phyloP scores from a whole-genome alignment of 345 rosid genomes.

The Camelina laxa region DNA sequence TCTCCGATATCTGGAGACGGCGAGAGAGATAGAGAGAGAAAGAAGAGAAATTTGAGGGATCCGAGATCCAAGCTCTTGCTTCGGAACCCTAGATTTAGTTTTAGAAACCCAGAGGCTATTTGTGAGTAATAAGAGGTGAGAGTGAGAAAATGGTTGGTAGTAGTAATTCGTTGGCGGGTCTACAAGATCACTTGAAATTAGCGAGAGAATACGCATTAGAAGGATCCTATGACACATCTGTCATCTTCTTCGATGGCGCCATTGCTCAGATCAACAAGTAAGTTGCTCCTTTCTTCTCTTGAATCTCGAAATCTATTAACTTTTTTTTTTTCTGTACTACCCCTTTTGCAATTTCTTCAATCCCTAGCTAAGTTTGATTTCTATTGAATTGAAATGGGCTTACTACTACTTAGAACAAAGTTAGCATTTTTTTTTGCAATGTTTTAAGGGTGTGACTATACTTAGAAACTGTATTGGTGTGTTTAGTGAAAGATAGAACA shows the following conservation, averaged over 20 bases:
- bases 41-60: constrained; percentile 15
- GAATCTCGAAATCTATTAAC: neutral
- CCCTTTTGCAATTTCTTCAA: constrained; percentile 79
- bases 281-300: neutral
- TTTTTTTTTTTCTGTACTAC: constrained; percentile 54
- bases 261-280: constrained; percentile 99
- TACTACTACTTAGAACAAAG: neutral
- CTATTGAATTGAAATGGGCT: constrained; percentile 1
- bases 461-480: constrained; percentile 7
- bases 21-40: constrained; percentile 7
- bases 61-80: constrained; percentile 28
- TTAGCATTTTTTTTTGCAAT: neutral
- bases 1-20: constrained; percentile 35
- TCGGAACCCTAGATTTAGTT: constrained; percentile 34
- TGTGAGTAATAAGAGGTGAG: constrained; percentile 14
- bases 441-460: neutral
- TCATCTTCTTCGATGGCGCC: constrained; percentile 99
- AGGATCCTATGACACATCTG: constrained; percentile 91
- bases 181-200: constrained; percentile 95
- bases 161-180: constrained; percentile 70
- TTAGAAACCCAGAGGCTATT: too few relatives aligned
- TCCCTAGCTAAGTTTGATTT: constrained; percentile 35
- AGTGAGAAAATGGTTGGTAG: constrained; percentile 55
- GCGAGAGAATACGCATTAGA: constrained; percentile 95
- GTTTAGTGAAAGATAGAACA: neutral